Conservation (phyloP, 2,329 filamentous ascomycete species). For the Venturia aucupariae region DNA sequence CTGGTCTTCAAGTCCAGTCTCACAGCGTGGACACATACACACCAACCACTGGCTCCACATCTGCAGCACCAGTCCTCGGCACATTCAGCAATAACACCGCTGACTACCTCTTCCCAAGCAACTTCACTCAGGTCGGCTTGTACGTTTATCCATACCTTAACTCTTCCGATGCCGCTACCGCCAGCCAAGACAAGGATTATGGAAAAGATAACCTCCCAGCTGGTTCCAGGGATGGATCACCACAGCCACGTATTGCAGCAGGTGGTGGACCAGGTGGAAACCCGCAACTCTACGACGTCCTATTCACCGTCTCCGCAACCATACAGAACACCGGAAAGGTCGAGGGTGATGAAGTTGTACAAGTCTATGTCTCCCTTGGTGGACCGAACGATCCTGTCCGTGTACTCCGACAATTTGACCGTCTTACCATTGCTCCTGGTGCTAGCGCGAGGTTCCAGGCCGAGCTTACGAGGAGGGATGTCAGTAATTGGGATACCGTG, state of each 20-base stretch:
- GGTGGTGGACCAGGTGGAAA: slow-evolving; percentile 56
- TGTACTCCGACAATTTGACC: slow-evolving; percentile 71
- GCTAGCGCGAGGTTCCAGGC: slow-evolving; percentile 56
- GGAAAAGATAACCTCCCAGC: slow-evolving; percentile 52
- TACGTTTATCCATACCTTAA: slow-evolving; percentile 70
- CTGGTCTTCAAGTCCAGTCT: slow-evolving; percentile 52
- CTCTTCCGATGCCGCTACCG: slow-evolving; percentile 47
- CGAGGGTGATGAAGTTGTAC: slow-evolving; percentile 61
- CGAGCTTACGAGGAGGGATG: slow-evolving; percentile 65
- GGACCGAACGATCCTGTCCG: slow-evolving; percentile 60
- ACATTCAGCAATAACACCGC: slow-evolving; percentile 53
- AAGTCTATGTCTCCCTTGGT: slow-evolving; percentile 71
- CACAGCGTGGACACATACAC: slow-evolving; percentile 43
- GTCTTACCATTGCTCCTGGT: slow-evolving; percentile 63
- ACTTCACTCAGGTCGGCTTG: slow-evolving; percentile 41
- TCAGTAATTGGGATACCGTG: slow-evolving; percentile 76
- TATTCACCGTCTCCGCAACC: slow-evolving; percentile 58
- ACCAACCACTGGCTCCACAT: slow-evolving; percentile 53
- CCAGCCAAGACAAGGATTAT: slow-evolving; percentile 51
- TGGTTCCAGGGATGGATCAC: slow-evolving; percentile 44
- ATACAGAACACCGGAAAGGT: slow-evolving; percentile 62
- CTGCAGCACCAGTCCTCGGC: slow-evolving; percentile 54
- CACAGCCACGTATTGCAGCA: slow-evolving; percentile 53
- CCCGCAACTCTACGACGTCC: slow-evolving; percentile 54
- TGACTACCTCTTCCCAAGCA: slow-evolving; percentile 60